Base-by-base conservation (phyloP, 2,329 filamentous ascomycete genomes). In the Diaporthe australafricana region DNA sequence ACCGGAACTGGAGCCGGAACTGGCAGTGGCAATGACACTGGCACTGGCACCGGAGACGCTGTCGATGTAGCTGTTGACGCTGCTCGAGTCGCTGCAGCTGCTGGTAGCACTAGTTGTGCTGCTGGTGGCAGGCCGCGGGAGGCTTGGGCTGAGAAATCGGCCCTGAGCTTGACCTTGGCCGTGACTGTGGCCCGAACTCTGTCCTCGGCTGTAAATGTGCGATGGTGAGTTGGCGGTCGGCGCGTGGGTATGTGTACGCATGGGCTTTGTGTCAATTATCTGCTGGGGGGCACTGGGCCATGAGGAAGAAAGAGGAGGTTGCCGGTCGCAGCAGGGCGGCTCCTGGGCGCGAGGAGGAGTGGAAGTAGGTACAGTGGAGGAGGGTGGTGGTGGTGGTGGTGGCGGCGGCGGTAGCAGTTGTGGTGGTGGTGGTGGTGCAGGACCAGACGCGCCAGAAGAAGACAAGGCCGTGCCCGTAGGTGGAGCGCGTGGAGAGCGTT, bases 51-150 rank as follows among this genome's bases (percentile, higher is more conserved):
- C n/a, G 32, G 7, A 42, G 63, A 38, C 3, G 63, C 48, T 52
- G 52, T 68, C 40, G 52, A 47, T 38, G 66, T 69, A 32, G 66
- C 66, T 69, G 52, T 32, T 16, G 40, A 42, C 25, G 52, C 55
- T 53, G 22, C 27, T 60, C 38, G 60, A 56, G 25, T 57, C 40
- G 35, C 57, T 56, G 52, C 50, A 38, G 27, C 40, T 69, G 53
- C 63, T 53, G 63, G 22, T 40, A 16, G n/a, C 35, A 67, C 63
- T 63, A 38, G 30, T 50, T 9, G 35, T 50, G 45, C n/a, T 70
- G 35, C 50, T 42, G 69, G 60, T 67, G 69, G 62, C 69, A 53
- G 69, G 60, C 22, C 60, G 69, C 35, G 56, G 47, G n/a, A 63
- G 35, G 47, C 35, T 62, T 53, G 63, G 50, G 32, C 63, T 67